Conservation (phyloP, 1,139 yeast species). For the Candida sp. region DNA sequence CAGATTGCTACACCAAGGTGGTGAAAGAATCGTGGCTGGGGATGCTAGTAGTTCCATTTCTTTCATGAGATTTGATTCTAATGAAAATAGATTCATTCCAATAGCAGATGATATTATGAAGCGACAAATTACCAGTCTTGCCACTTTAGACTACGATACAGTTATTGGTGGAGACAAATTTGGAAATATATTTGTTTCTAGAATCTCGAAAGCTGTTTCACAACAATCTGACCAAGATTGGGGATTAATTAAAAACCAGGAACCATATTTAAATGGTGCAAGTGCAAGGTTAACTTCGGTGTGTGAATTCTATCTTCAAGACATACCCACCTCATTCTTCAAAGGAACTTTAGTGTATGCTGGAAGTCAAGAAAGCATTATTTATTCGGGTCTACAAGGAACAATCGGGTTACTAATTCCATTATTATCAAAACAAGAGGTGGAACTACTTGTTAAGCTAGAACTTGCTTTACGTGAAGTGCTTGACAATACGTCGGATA, state of each 20-base stretch:
- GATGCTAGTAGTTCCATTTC: slow-evolving; percentile 63
- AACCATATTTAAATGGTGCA: slow-evolving; percentile 45
- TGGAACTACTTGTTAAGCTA: slow-evolving; percentile 52
- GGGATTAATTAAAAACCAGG: slow-evolving; percentile 39
- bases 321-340: slow-evolving; percentile 62
- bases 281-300: slow-evolving; percentile 50
- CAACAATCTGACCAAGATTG: slow-evolving; percentile 49
- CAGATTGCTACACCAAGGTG: slow-evolving; percentile 50
- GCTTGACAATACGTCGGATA: slow-evolving; percentile 26
- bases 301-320: slow-evolving; percentile 67
- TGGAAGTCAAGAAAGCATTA: slow-evolving; percentile 65
- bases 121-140: slow-evolving; percentile 62
- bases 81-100: slow-evolving; percentile 52
- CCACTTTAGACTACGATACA: slow-evolving; percentile 69
- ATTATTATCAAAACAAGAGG: slow-evolving; percentile 59
- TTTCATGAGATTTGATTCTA: slow-evolving; percentile 50
- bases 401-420: slow-evolving; percentile 76
- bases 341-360: slow-evolving; percentile 49
- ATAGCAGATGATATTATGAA: slow-evolving; percentile 69
- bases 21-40: slow-evolving; percentile 58
- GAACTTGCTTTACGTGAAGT: slow-evolving; percentile 46
- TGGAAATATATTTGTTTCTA: slow-evolving; percentile 71
- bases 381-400: slow-evolving; percentile 81
- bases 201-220: slow-evolving; percentile 50
- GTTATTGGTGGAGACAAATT: slow-evolving; percentile 86